Evolutionary conservation across 495 filamentous ascomycete genomes (phyloP), one percentile per base, ranked within the genome.

Genomic region (Xylaria grammica): DNA sequence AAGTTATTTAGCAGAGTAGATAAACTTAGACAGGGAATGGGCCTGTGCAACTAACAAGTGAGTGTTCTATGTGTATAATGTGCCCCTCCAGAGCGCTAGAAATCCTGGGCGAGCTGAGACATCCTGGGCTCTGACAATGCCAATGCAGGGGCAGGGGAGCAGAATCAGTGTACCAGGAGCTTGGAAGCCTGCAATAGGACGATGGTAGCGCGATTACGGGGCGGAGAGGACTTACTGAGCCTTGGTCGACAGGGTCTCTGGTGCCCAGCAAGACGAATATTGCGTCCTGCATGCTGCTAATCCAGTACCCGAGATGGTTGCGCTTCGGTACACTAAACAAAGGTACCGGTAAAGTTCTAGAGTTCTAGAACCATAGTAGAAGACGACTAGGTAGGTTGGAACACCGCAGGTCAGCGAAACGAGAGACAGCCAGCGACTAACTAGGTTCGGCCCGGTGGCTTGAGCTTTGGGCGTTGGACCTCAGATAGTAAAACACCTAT

Each of bases 71-170:
- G 15, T 51, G 17, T 40, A 42, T 19, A 40, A 26, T 17, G 11
- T 55, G 11, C 22, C 19, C 19, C 20, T 29, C 54, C 5, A 57
- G 54, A 38, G 20, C 20, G 26, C 26, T 30, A 24, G 15, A 44
- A 36, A 57, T 20, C 54, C 54, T 13, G 20, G 54, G 38, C 38
- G 15, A 57, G 54, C 54, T 57, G 54, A 57, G 54, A 57, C 24
- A 57, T 36, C 54, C 54, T 26, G 54, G 54, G 38, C 36, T 57
- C 10, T 36, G 29, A 59, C 42, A 26, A 17, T 22, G 4, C 17
- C 42, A 48, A 59, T 48, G 29, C 56, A 59, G 40, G 55, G 19
- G 15, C 27, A 58, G 38, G 53, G 40, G 17, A 42, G 13, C 15
- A 6, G 15, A 42, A 17, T 7, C 17, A 42, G 40, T 15, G 40